Percentiles rank a stretch among this genome's conserved stretches.
phyloP scores from a whole-genome alignment of 1,139 yeast genomes.

The Yarrowia galli region DNA sequence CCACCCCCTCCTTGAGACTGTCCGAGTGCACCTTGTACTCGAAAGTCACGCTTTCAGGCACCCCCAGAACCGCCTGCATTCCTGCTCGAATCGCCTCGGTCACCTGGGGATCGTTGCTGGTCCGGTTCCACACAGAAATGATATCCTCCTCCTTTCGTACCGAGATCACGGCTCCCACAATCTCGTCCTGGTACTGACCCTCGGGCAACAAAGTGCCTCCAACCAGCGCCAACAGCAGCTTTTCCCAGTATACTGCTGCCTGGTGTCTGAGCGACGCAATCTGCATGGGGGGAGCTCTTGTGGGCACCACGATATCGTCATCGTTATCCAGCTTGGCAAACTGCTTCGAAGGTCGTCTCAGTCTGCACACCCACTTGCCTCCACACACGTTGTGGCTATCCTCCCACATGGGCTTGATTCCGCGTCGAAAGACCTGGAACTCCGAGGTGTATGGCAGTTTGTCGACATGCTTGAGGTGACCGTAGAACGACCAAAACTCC shows the following conservation, averaged over 20 bases:
- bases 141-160: conserved; percentile 52
- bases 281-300: conserved; percentile 34
- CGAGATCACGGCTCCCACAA: conserved; percentile 52
- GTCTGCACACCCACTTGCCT: conserved; percentile 71
- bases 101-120: conserved; percentile 42
- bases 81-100: conserved; percentile 43
- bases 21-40: conserved; percentile 50
- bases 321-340: conserved; percentile 33
- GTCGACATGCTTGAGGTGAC: conserved; percentile 58
- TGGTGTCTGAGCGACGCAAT: conserved; percentile 43
- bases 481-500: conserved; percentile 66
- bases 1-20: conserved; percentile 47
- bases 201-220: conserved; percentile 47
- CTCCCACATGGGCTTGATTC: conserved; percentile 76
- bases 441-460: conserved; percentile 64
- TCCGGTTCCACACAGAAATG: conserved; percentile 50
- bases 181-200: conserved; percentile 46
- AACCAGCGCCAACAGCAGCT: conserved; percentile 48
- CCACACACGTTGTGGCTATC: conserved; percentile 69
- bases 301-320: conserved; percentile 39
- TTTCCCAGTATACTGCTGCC: conserved; percentile 51
- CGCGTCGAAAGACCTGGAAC: conserved; percentile 66
- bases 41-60: conserved; percentile 44
- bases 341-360: conserved; percentile 48
- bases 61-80: conserved; percentile 44